These are phyloP conservation scores for Scedosporium dehoogii DNA, from an alignment of 2,329 filamentous ascomycete species.

Conservation along the genomic window DNA sequence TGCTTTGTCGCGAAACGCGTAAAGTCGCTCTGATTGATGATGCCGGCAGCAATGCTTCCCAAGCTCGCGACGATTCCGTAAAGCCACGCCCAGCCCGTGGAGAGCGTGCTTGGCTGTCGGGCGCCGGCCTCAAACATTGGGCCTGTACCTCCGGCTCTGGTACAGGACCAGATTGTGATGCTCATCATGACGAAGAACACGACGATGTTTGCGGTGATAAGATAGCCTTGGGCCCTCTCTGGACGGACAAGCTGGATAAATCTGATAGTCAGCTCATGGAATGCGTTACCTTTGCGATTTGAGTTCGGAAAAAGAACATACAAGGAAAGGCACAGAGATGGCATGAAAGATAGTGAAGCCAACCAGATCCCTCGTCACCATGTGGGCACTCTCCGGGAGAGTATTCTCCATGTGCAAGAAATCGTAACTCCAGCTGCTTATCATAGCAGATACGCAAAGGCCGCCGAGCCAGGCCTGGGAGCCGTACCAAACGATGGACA, in stretches of 20 bases:
- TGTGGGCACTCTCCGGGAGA: conserved; percentile 26
- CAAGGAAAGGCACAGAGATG: conserved; percentile 34
- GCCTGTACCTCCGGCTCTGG: conserved; percentile 31
- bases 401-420: conserved; percentile 34
- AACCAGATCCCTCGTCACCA: conserved; percentile 32
- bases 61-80: conserved; percentile 19
- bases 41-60: conserved; percentile 18
- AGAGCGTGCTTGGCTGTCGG: conserved; percentile 10
- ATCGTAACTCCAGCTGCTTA: too few relatives aligned
- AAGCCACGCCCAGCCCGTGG: conserved; percentile 19
- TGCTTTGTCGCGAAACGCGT: conserved; percentile 16
- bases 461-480: too few relatives aligned
- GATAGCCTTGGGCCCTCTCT: conserved; percentile 37
- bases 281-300: too few relatives aligned
- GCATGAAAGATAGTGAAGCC: conserved; percentile 43
- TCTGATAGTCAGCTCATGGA: too few relatives aligned
- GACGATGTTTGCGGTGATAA: conserved; percentile 31
- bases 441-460: too few relatives aligned
- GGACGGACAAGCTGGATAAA: conserved; percentile 27
- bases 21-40: conserved; percentile 20
- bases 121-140: conserved; percentile 26
- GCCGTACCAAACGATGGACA: too few relatives aligned
- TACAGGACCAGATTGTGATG: conserved; percentile 38
- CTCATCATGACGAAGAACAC: conserved; percentile 34
- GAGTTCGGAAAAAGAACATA: too few relatives aligned